Conservation (phyloP, 2,329 filamentous ascomycete genomes). For the Metarhizium album region DNA sequence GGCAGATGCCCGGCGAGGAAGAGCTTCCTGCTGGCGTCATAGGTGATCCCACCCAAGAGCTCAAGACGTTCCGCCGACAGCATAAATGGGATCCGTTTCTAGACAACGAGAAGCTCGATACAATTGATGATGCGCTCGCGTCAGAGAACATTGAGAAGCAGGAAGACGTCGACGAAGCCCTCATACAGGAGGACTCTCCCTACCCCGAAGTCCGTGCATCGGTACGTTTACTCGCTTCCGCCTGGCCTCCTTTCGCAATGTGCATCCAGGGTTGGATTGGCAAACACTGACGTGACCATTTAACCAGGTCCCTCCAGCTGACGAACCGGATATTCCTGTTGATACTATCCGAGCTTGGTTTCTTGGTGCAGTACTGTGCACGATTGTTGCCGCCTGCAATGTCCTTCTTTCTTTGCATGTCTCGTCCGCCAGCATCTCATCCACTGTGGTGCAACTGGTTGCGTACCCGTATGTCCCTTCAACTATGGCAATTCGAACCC, state of each 20-base stretch:
- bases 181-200: slow-evolving; percentile 40
- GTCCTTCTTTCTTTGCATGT: slow-evolving; percentile 37
- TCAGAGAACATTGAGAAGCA: slow-evolving; percentile 33
- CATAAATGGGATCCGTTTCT: slow-evolving; percentile 48
- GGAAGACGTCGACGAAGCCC: slow-evolving; percentile 31
- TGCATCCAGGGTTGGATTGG: not conserved
- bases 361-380: slow-evolving; percentile 45
- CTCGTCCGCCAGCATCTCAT: slow-evolving; percentile 36
- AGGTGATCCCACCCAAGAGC: not conserved
- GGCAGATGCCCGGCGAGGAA: not conserved
- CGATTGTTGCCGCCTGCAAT: slow-evolving; percentile 43
- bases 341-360: slow-evolving; percentile 49
- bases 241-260: not conserved
- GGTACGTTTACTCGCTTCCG: slow-evolving; percentile 7
- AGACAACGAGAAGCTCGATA: slow-evolving; percentile 38
- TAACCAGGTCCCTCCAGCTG: slow-evolving; percentile 22
- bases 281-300: not conserved
- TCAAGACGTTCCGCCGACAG: slow-evolving; percentile 18
- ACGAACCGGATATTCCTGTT: slow-evolving; percentile 37
- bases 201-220: slow-evolving; percentile 17
- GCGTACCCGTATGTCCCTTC: slow-evolving; percentile 33
- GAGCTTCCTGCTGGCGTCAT: not conserved
- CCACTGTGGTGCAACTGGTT: slow-evolving; percentile 41
- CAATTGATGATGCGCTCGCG: slow-evolving; percentile 34
- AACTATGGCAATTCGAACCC: not conserved